A percentile compares a stretch with the other conserved stretches of the same genome.
phyloP scores from a whole-genome alignment of 345 rosid genomes.

The Litchi chinensis region DNA sequence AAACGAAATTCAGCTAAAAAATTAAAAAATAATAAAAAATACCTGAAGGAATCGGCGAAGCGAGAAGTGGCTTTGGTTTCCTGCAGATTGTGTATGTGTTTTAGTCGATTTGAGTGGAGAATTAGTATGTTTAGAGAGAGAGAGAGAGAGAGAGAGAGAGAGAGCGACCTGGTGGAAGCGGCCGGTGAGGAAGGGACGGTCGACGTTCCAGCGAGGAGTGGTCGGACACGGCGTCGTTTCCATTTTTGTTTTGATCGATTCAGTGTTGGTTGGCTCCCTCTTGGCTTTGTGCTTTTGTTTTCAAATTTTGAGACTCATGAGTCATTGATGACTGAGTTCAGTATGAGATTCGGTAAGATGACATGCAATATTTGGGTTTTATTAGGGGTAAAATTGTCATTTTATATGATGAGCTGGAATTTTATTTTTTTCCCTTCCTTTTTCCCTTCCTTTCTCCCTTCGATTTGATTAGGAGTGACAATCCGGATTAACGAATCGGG shows the following conservation, averaged over 20 bases:
- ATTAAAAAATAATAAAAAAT: not conserved
- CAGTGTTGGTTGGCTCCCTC: not conserved
- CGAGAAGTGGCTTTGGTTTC: conserved; percentile 63
- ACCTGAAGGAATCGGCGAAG: conserved; percentile 62
- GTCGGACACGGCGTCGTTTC: conserved; percentile 57
- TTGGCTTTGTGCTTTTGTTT: not conserved
- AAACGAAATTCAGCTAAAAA: not conserved
- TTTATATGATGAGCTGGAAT: too few relatives aligned
- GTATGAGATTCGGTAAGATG: too few relatives aligned
- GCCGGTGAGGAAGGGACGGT: conserved; percentile 90
- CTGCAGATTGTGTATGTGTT: conserved; percentile 30
- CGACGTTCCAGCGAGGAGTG: conserved; percentile 93
- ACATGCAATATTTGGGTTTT: too few relatives aligned
- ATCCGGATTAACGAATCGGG: too few relatives aligned
- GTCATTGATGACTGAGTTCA: too few relatives aligned
- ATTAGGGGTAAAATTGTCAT: too few relatives aligned
- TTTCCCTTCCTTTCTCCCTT: too few relatives aligned
- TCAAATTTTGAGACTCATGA: not conserved
- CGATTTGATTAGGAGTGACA: too few relatives aligned
- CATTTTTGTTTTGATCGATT: conserved; percentile 17
- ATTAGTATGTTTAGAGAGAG: not conserved
- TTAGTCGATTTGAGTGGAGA: not conserved
- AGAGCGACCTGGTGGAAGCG: conserved; percentile 71
- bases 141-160: conserved; percentile 8
- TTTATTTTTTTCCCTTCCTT: too few relatives aligned